phyloP scores from a whole-genome alignment of 2,329 filamentous ascomycete species.

The Trichophyton verrucosum region DNA sequence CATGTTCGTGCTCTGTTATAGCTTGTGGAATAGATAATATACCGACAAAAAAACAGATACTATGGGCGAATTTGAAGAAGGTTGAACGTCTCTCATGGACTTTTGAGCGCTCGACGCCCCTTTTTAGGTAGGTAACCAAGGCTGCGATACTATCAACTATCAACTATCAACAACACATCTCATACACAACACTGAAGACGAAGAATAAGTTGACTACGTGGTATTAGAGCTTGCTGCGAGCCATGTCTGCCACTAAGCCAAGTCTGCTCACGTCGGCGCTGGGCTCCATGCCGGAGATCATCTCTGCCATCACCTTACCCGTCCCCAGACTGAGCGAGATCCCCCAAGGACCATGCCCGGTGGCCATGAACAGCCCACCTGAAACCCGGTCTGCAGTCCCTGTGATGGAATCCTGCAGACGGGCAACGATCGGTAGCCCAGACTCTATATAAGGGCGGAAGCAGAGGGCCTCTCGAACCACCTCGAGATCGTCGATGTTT shows the following conservation, averaged over 20 bases:
- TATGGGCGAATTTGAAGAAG: too few species aligned
- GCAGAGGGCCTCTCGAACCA: constrained; percentile 55
- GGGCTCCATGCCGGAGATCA: constrained; percentile 47
- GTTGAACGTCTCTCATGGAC: too few species aligned
- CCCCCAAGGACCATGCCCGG: constrained; percentile 68
- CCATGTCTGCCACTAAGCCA: constrained; percentile 19
- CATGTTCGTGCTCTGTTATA: too few species aligned
- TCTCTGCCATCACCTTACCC: constrained; percentile 57
- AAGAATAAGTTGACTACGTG: not conserved
- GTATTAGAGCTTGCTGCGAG: not conserved
- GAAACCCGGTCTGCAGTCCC: constrained; percentile 37
- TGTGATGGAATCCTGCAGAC: constrained; percentile 45
- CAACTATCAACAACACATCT: not conserved
- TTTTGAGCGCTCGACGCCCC: too few species aligned
- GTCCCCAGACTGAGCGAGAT: constrained; percentile 54
- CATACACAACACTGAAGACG: not conserved
- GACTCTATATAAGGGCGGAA: constrained; percentile 57
- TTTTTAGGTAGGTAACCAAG: too few species aligned
- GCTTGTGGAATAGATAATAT: too few species aligned
- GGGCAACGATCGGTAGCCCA: constrained; percentile 51
- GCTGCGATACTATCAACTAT: not conserved
- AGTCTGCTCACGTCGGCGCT: constrained; percentile 50
- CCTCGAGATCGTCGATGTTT: constrained; percentile 43
- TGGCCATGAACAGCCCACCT: constrained; percentile 55
- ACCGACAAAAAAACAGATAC: too few species aligned